phyloP scores from a whole-genome alignment of 306 rosid genomes.

The Echinosophora koreensis region DNA sequence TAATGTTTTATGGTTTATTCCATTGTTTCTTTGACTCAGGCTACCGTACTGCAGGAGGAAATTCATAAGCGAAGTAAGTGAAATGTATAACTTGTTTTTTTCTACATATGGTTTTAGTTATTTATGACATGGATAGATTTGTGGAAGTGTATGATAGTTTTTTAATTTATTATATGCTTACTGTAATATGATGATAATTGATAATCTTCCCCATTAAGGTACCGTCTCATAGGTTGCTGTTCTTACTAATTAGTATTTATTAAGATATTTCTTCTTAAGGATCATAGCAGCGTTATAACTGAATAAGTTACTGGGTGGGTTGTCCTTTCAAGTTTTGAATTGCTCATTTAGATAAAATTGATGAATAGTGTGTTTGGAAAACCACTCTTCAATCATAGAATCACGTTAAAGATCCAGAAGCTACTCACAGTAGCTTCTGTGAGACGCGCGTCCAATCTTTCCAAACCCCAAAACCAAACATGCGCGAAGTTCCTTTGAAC shows the following conservation, averaged over 20 bases:
- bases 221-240: slow-evolving; percentile 14
- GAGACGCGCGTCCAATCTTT: no score
- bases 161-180: not conserved
- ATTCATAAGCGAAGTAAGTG: slow-evolving; percentile 86
- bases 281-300: not conserved
- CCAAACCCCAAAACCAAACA: no score
- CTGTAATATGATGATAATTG: slow-evolving; percentile 1
- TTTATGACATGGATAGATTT: slow-evolving; percentile 21
- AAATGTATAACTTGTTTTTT: not conserved
- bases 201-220: slow-evolving; percentile 6
- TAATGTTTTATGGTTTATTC: slow-evolving; percentile 33
- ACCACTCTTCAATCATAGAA: no score
- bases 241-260: slow-evolving; percentile 21
- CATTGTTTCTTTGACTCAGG: slow-evolving; percentile 59
- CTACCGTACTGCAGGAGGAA: slow-evolving; percentile 89
- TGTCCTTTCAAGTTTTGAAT: slow-evolving; percentile 17
- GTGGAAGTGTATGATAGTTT: slow-evolving; percentile 1
- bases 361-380: no score
- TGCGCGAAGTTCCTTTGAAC: slow-evolving; percentile 33
- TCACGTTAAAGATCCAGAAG: no score
- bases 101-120: slow-evolving; percentile 23
- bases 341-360: not conserved
- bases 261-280: slow-evolving; percentile 18
- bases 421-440: no score
- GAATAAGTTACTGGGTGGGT: not conserved